Base-by-base conservation (phyloP, 2,329 filamentous ascomycete genomes). In the Cladosporium halotolerans region DNA sequence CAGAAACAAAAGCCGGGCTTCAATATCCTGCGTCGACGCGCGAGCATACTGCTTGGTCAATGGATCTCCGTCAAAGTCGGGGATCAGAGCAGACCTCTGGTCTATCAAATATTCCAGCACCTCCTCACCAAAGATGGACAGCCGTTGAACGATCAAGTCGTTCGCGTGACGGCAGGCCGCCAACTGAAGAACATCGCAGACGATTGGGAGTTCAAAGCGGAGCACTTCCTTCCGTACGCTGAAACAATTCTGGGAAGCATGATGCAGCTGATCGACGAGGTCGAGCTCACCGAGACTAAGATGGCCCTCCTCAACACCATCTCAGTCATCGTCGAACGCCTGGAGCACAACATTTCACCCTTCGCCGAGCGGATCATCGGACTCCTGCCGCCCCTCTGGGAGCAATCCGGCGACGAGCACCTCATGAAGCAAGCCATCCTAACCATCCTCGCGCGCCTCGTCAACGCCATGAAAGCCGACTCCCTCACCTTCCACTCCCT, bases 351-450 rank as follows among this genome's bases (percentile, higher is more conserved):
- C 59, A 82, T 85, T 55, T 73, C 76, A 3, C 80, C 80, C 1
- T 84, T 80, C 56, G 88, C 89, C 4, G 89, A 95, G 62, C 82
- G 85, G 55, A 87, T 99, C 56, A 85, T 99, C 69, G 77, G 81
- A 1, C 80, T 90, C 10, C 77, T 97, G 6, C 91, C 92, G 0
- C 78, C 78, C 3, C 77, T 97, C 0, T 99, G 93, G 93, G 84
- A 88, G 56, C 82, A 85, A 48, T 89, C 88, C 2, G 89, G 85
- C 0, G 86, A 95, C 56, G 88, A 93, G 64, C 89, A 90, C 70
- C 82, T 97, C 69, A 87, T 96, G 77, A 97, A 97, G 70, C 91
- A 96, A 70, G 84, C 89, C 1, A 90, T 97, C 49, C 79, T 97
- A 54, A 88, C 87, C 2, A 86, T 97, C 38, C 82, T 97, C 48